Base-by-base conservation (phyloP, 345 rosid genomes). In the Eucalyptus marginata region DNA sequence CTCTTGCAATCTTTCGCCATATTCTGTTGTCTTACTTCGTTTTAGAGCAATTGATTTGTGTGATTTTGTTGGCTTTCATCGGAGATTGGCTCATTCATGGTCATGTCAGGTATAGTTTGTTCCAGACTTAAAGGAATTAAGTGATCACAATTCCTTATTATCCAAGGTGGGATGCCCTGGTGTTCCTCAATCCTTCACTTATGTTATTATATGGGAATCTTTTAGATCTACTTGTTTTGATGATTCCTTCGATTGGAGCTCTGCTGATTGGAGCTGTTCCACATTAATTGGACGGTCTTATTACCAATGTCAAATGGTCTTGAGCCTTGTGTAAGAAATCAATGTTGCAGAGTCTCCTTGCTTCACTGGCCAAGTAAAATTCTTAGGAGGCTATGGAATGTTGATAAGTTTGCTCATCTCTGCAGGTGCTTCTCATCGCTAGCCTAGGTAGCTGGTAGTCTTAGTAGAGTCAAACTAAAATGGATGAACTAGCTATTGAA, bases 231-330 rank as follows among this genome's bases (percentile, higher is more conserved):
- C 92, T 94, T 95, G 89, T 94, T 95, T 92, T 92, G 94, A 92
- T 93, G 95, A 91, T 92, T 89, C 89, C 92, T 89, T 92, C 94
- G 88, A 89, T 93, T 92, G 97, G 94, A 92, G 97, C 92, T 84
- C 86, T 92, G 95, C 93, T 95, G 92, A 90, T 47, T 91, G 97
- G 94, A 94, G 98, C 93, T 91, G 90, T 94, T 93, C 94, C 88
- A 90, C 85, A 88, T 91, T 89, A 49, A 80, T 66, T 93, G 94
- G 92, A 90, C 88, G 91, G 49, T 95, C 89, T 93, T 91, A 92
- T 92, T 96, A 95, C 93, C 88, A 93, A 93, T 94, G 93, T 91
- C 93, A 36, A 36, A 36, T 36, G 36, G 36, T 36, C 36, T 36
- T 92, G 93, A 88, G 93, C 95, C 89, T 91, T 49, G 14, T 49